Base-by-base conservation (phyloP, 2,329 filamentous ascomycete genomes). In the Aspergillus luchuensis region DNA sequence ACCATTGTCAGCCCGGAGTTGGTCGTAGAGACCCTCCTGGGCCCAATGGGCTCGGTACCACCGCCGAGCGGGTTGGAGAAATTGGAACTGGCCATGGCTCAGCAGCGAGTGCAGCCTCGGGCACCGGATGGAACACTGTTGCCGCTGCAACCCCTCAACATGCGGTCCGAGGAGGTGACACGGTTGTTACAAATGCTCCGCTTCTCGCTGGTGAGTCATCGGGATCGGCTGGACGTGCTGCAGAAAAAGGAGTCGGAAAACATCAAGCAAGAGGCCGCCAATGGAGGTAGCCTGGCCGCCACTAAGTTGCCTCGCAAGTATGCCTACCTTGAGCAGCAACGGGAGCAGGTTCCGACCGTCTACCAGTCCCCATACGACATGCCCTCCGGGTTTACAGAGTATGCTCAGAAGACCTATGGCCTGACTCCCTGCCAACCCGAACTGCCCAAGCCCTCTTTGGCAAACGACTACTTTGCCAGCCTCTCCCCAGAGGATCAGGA, bases 331-430 rank as follows among this genome's bases (percentile, higher is more conserved):
- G 76, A 78, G 55, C 72, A 74, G 50, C 74, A 78, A 59, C 72
- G 72, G 52, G 72, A 73, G 41, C 69, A 76, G 59, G 68, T 71
- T 25, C 72, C 76, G 58, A 69, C 72, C 56, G 76, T 79, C 33
- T 79, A 79, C 63, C 75, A 73, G 63, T 79, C 77, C 8, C 77
- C 77, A 17, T 79, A 79, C 65, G 74, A 78, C 59, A 76, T 77
- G 66, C 76, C 76, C 25, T 78, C 75, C 30, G 77, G 77, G 7
- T 73, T 79, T 53, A 77, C 75, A 7, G 74, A 78, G 50, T 76
- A 78, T 65, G 76, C 77, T 41, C 74, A 77, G 62, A 72, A 70
- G 60, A 73, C 76, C 6, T 78, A 73, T 53, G 73, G 72, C 17
- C 65, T 79, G 51, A 68, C 72, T 47, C 74, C 72, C 13, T 71